Percentiles rank a stretch among this genome's conserved stretches.
phyloP scores from a whole-genome alignment of 23 red algal species.

The Gracilaria caudata region DNA sequence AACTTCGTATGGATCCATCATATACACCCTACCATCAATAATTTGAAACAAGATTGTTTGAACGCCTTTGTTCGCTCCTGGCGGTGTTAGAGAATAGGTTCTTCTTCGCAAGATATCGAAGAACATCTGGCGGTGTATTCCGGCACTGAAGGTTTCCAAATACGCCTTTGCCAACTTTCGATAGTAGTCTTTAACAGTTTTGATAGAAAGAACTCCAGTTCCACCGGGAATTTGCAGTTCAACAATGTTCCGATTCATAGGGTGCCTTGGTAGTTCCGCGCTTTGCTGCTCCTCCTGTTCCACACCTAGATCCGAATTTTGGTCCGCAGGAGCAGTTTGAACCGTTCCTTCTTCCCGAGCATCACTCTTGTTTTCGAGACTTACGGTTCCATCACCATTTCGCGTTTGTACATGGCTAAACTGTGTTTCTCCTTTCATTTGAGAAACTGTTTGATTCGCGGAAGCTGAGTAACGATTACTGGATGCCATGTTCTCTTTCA shows the following conservation, averaged over 20 bases:
- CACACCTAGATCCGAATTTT: neutral
- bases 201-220: constrained; percentile 47
- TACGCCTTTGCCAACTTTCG: constrained; percentile 64
- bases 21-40: constrained; percentile 67
- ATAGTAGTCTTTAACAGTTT: constrained; percentile 61
- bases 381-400: neutral
- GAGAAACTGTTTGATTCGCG: neutral
- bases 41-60: constrained; percentile 82
- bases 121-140: constrained; percentile 71
- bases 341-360: neutral
- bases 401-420: neutral
- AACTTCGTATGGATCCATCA: constrained; percentile 85
- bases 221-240: constrained; percentile 55
- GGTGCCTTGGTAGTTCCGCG: constrained; percentile 21
- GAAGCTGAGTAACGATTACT: neutral
- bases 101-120: constrained; percentile 68
- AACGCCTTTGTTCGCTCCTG: constrained; percentile 81
- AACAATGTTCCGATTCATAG: constrained; percentile 63
- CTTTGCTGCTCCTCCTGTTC: neutral
- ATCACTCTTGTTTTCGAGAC: neutral
- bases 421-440: too few relatives aligned
- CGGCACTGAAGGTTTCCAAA: constrained; percentile 59
- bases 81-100: constrained; percentile 74
- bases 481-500: neutral
- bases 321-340: neutral